Evolutionary conservation across 306 rosid species (phyloP).

Genomic region (Citrullus mucosospermus): DNA sequence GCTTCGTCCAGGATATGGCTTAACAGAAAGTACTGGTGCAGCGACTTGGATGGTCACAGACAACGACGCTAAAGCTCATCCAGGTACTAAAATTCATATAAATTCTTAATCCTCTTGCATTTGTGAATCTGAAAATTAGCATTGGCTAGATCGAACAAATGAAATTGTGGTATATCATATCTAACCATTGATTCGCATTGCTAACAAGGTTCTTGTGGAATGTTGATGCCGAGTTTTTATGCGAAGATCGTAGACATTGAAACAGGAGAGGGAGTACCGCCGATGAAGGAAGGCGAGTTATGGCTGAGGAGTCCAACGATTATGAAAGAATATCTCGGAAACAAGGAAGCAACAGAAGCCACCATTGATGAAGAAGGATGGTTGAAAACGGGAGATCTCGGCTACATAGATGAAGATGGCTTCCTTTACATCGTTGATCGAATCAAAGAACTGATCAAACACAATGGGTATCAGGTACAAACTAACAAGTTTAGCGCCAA

Average conservation of each 20-base stretch:
- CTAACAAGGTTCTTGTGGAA: conserved; percentile 32
- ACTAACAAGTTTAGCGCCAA: not conserved
- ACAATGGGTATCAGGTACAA: conserved; percentile 76
- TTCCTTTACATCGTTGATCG: conserved; percentile 21
- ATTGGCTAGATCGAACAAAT: not conserved
- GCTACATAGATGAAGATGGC: conserved; percentile 61
- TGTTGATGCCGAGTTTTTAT: conserved; percentile 40
- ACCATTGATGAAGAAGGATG: conserved; percentile 55
- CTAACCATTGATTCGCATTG: not conserved
- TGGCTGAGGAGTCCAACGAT: conserved; percentile 62
- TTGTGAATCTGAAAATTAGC: not conserved
- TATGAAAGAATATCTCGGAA: conserved; percentile 73
- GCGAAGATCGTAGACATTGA: conserved; percentile 57
- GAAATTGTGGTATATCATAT: not conserved
- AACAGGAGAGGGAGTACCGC: conserved; percentile 46
- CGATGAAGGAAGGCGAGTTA: conserved; percentile 60
- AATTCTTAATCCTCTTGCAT: not conserved
- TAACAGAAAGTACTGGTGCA: conserved; percentile 62
- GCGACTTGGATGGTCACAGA: conserved; percentile 31
- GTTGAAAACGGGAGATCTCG: conserved; percentile 83
- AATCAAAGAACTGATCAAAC: conserved; percentile 15
- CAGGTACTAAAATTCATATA: conserved; percentile 4
- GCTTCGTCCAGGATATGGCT: conserved; percentile 72
- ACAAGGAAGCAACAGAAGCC: conserved; percentile 49
- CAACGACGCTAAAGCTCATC: conserved; percentile 32